phyloP scores from a whole-genome alignment of 345 rosid species.

The Erucastrum elatum region DNA sequence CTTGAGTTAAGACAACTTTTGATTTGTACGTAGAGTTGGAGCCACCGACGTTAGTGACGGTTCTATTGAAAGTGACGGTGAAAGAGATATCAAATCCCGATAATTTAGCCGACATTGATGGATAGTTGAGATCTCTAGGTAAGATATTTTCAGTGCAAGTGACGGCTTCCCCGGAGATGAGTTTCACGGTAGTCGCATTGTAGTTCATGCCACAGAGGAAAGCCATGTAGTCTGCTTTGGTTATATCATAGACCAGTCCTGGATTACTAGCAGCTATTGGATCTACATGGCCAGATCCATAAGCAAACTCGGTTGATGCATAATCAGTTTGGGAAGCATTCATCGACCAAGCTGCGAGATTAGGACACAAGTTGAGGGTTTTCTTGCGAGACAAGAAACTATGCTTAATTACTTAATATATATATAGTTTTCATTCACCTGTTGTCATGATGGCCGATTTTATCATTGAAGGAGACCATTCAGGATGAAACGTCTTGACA shows the following conservation, averaged over 20 bases:
- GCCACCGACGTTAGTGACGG: slow-evolving; percentile 56
- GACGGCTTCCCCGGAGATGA: slow-evolving; percentile 39
- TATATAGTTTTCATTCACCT: slow-evolving; percentile 3
- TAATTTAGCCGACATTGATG: slow-evolving; percentile 17
- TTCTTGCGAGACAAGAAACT: slow-evolving; percentile 1
- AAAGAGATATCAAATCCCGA: slow-evolving; percentile 16
- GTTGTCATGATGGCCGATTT: slow-evolving; percentile 52
- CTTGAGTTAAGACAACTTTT: background rate
- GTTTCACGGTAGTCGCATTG: background rate
- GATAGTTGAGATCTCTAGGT: slow-evolving; percentile 31
- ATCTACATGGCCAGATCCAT: slow-evolving; percentile 45
- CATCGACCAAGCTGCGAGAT: slow-evolving; percentile 35
- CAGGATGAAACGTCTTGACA: slow-evolving; percentile 44
- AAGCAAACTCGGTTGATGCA: slow-evolving; percentile 27
- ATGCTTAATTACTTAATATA: background rate
- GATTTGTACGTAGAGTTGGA: slow-evolving; percentile 50
- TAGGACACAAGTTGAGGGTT: background rate
- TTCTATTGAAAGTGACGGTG: slow-evolving; percentile 40
- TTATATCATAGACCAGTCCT: slow-evolving; percentile 39
- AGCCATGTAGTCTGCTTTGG: slow-evolving; percentile 28
- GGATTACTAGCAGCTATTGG: slow-evolving; percentile 41
- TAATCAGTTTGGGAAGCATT: background rate
- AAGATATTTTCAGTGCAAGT: slow-evolving; percentile 30
- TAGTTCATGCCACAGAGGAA: slow-evolving; percentile 38
- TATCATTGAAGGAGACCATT: slow-evolving; percentile 56